phyloP scores from a whole-genome alignment of 495 filamentous ascomycete genomes.

The Terfezia boudieri region DNA sequence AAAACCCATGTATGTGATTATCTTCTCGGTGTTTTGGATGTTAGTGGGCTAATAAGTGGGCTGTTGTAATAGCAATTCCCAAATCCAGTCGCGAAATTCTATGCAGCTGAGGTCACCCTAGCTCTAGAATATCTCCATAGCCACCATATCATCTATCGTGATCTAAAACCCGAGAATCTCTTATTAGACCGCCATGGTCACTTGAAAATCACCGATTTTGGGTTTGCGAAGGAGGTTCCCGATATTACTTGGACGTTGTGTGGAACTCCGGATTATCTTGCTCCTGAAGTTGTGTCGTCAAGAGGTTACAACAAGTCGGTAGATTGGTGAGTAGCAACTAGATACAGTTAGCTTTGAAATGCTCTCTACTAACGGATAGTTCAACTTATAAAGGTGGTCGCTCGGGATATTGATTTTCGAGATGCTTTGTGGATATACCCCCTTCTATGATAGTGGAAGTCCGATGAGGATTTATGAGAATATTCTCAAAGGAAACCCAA shows the following conservation, averaged over 20 bases:
- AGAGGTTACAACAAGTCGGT: slow-evolving; percentile 99
- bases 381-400: slow-evolving; percentile 52
- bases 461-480: slow-evolving; percentile 99
- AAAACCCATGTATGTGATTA: slow-evolving; percentile 66
- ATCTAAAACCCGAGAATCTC: slow-evolving; percentile 91
- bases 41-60: too few species aligned
- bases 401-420: slow-evolving; percentile 96
- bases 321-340: slow-evolving; percentile 53
- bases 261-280: slow-evolving; percentile 95
- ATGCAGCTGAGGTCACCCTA: slow-evolving; percentile 88
- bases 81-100: slow-evolving; percentile 97
- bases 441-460: slow-evolving; percentile 93
- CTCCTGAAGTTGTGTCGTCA: slow-evolving; percentile 85
- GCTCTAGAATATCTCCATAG: slow-evolving; percentile 91
- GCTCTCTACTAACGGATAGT: background rate
- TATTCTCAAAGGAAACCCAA: slow-evolving; percentile 77
- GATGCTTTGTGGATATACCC: slow-evolving; percentile 97
- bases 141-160: slow-evolving; percentile 89
- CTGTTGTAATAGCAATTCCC: slow-evolving; percentile 58
- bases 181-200: slow-evolving; percentile 90
- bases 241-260: slow-evolving; percentile 99
- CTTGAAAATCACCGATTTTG: slow-evolving; percentile 96
- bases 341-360: background rate
- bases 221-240: slow-evolving; percentile 92
- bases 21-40: background rate